Percentiles rank a stretch among this genome's conserved stretches.
phyloP scores from a whole-genome alignment of 371 early-diverging fungal species.

The Syncephalastrum racemosum region DNA sequence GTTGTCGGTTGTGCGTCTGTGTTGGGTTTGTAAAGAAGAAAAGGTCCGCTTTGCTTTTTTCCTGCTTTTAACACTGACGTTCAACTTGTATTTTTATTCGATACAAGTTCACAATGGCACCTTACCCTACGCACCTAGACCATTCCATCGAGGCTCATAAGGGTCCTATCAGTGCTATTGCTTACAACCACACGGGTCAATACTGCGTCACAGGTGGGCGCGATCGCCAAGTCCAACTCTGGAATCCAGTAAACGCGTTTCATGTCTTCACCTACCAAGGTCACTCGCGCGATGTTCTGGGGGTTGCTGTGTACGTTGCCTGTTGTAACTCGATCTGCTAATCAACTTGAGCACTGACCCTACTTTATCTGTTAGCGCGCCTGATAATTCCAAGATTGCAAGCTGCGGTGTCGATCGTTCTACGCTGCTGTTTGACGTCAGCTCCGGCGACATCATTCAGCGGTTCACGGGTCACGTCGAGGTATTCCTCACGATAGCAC shows the following conservation, averaged over 20 bases:
- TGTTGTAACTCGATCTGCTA: background rate
- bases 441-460: constrained; percentile 68
- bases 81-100: no score
- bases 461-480: constrained; percentile 83
- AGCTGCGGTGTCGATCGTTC: constrained; percentile 83
- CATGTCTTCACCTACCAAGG: constrained; percentile 79
- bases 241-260: constrained; percentile 74
- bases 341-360: background rate
- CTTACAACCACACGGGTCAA: constrained; percentile 70
- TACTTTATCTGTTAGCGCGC: constrained; percentile 38
- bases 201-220: constrained; percentile 79
- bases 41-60: no score
- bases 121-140: constrained; percentile 37
- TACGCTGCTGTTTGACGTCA: constrained; percentile 87
- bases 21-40: no score
- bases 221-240: constrained; percentile 78
- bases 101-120: constrained; percentile 25
- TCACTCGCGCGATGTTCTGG: constrained; percentile 86
- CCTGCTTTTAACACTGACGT: background rate
- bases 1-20: no score
- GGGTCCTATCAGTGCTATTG: constrained; percentile 65
- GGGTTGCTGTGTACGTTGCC: constrained; percentile 64
- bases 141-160: constrained; percentile 58
- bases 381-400: constrained; percentile 78
- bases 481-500: constrained; percentile 28